Evolutionary conservation across 768 basidiomycete genomes (phyloP), one percentile per base, ranked within the genome.

Genomic region (Russula lepida): DNA sequence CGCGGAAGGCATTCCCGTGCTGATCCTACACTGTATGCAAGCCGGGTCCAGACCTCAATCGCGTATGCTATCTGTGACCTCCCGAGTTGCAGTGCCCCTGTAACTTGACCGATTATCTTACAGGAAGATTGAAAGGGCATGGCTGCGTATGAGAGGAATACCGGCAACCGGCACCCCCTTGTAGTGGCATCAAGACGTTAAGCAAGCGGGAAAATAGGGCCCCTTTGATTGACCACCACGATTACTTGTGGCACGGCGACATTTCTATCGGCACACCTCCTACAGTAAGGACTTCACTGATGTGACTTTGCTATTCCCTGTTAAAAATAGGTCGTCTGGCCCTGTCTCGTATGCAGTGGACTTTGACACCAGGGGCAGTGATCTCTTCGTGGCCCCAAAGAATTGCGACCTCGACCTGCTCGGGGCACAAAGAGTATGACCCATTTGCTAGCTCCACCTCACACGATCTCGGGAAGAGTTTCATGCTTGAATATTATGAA

Each of bases 401-500:
- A 25, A 47, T 39, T 77, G 76, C 54, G 53, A 35, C 32, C 32
- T 43, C 46, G 33, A 68, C 63, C 30, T 79, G 78, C 61, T n/a
- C 56, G 7, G 58, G 65, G 0, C 64, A 65, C 35, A 33, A 30
- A 0, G 0, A 11, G 30, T 63, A 65, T 35, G 1, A 52, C 19
- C 32, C 62, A 19, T 30, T 6, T 8, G n/a, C 39, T 0, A 64
- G 62, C 49, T 39, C 37, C 8, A 44, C 48, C 6, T 71, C 77
- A 6, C 41, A 62, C 3, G 61, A 70, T 58, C 54, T 68, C 35
- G 58, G 51, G 17, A 64, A 67, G 27, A 47, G 63, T 1, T 77
- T 79, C 63, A 37, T 60, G 8, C 66, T 79, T 15, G 1, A 35
- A 1, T 82, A 79, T 61, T 69, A 68, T 15, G 78, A 72, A 47